Percentiles rank a stretch among this genome's conserved stretches.
These are phyloP conservation scores for Phytophthora boehmeriae DNA, from an alignment of 352 stramenopile genomes.

Conservation along the genomic window DNA sequence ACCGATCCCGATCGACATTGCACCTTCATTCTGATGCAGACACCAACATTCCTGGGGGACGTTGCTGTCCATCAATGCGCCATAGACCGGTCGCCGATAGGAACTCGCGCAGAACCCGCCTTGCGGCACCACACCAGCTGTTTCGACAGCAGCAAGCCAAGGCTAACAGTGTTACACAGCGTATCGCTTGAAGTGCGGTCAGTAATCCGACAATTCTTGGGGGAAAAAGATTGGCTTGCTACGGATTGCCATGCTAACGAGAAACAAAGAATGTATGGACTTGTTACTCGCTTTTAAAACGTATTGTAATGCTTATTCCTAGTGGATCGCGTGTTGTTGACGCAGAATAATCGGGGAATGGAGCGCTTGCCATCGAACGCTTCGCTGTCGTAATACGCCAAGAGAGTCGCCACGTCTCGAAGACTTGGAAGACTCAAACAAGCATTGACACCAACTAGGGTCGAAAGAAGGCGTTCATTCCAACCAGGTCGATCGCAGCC, in stretches of 20 bases:
- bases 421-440: neutral
- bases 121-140: neutral
- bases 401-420: neutral
- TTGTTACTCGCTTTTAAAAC: too few species aligned
- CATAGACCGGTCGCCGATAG: neutral
- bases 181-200: neutral
- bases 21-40: conserved; percentile 15
- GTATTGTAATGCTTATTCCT: too few species aligned
- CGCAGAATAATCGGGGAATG: too few species aligned
- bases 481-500: conserved; percentile 15
- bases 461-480: conserved; percentile 16
- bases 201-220: too few species aligned
- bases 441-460: too few species aligned
- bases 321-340: too few species aligned
- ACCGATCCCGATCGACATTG: conserved; percentile 2
- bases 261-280: too few species aligned
- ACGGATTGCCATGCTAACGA: too few species aligned
- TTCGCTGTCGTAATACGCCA: too few species aligned
- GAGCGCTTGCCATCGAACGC: too few species aligned
- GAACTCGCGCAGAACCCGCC: neutral
- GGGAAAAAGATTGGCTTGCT: too few species aligned
- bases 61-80: neutral
- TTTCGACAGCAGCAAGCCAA: neutral
- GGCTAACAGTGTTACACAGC: neutral
- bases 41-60: conserved; percentile 1